Evolutionary conservation across 2,329 filamentous ascomycete species (phyloP).

Genomic region (Cladobotryum protrusum): DNA sequence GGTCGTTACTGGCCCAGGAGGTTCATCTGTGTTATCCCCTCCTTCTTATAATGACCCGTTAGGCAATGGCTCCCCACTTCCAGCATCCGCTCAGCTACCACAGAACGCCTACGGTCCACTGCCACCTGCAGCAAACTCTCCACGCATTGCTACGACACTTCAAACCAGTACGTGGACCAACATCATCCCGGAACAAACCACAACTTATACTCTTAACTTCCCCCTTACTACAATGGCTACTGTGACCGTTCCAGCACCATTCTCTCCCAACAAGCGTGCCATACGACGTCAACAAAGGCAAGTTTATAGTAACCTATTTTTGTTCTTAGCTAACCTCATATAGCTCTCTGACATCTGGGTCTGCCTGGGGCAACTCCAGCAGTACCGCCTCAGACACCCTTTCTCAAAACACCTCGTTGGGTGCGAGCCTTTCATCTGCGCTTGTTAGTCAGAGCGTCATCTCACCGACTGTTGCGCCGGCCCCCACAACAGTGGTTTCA

Average conservation of each 20-base stretch:
- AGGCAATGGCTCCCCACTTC: constrained; percentile 12
- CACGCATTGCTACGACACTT: constrained; percentile 16
- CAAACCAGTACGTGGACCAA: constrained; percentile 36
- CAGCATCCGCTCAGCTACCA: constrained; percentile 10
- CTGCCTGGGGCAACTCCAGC: constrained; percentile 27
- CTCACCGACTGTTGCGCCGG: constrained; percentile 7
- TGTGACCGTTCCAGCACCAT: constrained; percentile 19
- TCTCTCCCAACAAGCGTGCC: constrained; percentile 16
- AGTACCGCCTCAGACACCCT: constrained; percentile 13
- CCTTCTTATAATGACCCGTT: constrained; percentile 13
- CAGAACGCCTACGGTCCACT: constrained; percentile 19
- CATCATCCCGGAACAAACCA: constrained; percentile 31
- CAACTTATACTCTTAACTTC: constrained; percentile 34
- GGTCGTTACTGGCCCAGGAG: constrained; percentile 16
- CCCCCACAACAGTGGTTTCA: constrained; percentile 7
- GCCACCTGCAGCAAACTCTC: constrained; percentile 12
- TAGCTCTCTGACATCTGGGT: constrained; percentile 15
- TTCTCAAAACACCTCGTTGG: constrained; percentile 17
- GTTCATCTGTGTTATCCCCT: constrained; percentile 10
- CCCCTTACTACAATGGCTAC: constrained; percentile 33
- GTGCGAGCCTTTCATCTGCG: constrained; percentile 25
- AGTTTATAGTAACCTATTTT: constrained; percentile 7
- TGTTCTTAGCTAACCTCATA: constrained; percentile 7
- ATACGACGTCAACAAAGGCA: constrained; percentile 26
- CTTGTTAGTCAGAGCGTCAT: constrained; percentile 5